phyloP scores from a whole-genome alignment of 371 early-diverging fungal genomes.

The Blakeslea trispora region DNA sequence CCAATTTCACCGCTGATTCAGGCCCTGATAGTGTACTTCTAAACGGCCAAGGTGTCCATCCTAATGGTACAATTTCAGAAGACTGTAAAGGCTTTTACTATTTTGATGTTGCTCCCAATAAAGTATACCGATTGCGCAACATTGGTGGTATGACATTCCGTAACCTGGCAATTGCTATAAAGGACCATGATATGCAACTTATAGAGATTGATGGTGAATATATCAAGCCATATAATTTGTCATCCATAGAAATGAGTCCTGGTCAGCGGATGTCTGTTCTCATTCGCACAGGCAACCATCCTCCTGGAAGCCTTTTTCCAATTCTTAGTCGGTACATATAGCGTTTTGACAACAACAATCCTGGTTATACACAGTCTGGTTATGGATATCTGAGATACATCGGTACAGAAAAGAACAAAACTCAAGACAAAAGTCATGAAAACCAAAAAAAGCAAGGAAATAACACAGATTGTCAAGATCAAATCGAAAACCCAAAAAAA shows the following conservation, averaged over 20 bases:
- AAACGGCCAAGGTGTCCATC: constrained; percentile 33
- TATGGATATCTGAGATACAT: constrained; percentile 22
- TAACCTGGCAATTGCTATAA: constrained; percentile 29
- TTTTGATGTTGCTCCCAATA: constrained; percentile 32
- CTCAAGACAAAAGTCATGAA: too few species aligned
- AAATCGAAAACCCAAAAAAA: background rate
- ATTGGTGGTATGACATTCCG: constrained; percentile 41
- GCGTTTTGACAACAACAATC: background rate
- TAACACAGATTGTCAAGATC: too few species aligned
- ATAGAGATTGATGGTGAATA: constrained; percentile 44
- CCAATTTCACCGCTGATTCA: constrained; percentile 18
- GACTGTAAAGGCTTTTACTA: constrained; percentile 30
- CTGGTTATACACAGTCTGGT: constrained; percentile 15
- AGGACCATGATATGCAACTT: constrained; percentile 33
- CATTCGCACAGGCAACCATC: constrained; percentile 25
- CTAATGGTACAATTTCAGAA: background rate
- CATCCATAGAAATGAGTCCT: constrained; percentile 35
- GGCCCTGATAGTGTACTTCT: constrained; percentile 35
- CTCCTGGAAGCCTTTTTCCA: constrained; percentile 22
- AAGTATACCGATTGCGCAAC: constrained; percentile 34
- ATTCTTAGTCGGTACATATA: constrained; percentile 17
- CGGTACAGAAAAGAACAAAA: too few species aligned
- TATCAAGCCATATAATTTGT: constrained; percentile 25
- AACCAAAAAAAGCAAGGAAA: too few species aligned
- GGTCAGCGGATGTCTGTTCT: constrained; percentile 44